These are phyloP conservation scores for Erodium chrysanthum DNA, from an alignment of 441 rosid species.

Conservation along the genomic window DNA sequence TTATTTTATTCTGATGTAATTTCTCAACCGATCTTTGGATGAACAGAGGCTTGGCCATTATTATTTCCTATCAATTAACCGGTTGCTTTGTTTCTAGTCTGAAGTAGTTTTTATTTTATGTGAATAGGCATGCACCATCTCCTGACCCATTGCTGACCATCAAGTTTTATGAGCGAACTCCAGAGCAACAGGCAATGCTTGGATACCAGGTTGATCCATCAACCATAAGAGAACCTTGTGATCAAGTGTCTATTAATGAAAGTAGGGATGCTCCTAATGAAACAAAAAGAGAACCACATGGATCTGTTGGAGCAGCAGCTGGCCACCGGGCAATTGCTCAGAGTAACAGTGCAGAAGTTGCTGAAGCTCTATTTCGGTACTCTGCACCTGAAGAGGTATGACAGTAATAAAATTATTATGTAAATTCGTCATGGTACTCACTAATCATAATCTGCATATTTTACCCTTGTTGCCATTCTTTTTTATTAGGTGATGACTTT, in stretches of 20 bases:
- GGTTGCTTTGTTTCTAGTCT: slow-evolving; percentile 6
- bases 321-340: slow-evolving; percentile 90
- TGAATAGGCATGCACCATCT: slow-evolving; percentile 70
- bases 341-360: slow-evolving; percentile 63
- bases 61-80: background rate
- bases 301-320: slow-evolving; percentile 71
- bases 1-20: background rate
- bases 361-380: slow-evolving; percentile 68
- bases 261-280: slow-evolving; percentile 27
- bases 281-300: slow-evolving; percentile 42
- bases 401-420: background rate
- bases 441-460: background rate
- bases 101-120: slow-evolving; percentile 15
- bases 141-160: slow-evolving; percentile 63
- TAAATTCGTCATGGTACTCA: background rate
- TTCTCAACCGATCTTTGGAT: background rate
- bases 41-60: background rate
- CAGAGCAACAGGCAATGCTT: slow-evolving; percentile 68
- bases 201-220: slow-evolving; percentile 61
- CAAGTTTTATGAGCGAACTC: slow-evolving; percentile 81
- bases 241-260: slow-evolving; percentile 28
- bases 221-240: slow-evolving; percentile 32
- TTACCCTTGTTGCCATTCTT: background rate
- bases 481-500: slow-evolving; percentile 75
- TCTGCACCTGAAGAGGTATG: slow-evolving; percentile 84